These are phyloP conservation scores for Candolleomyces aberdarensis DNA, from an alignment of 768 basidiomycete genomes.

Conservation along the genomic window DNA sequence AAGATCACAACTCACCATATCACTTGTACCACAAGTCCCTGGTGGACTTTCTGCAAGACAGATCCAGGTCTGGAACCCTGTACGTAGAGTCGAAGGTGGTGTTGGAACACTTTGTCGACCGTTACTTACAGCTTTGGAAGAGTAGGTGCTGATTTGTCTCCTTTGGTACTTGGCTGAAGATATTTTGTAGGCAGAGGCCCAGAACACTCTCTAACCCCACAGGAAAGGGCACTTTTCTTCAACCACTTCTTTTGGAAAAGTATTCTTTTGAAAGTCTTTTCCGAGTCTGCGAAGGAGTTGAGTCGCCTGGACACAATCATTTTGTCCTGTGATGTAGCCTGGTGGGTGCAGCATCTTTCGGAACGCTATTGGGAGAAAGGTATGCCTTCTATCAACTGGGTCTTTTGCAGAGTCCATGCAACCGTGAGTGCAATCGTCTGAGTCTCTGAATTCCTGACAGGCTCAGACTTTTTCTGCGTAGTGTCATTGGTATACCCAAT, in stretches of 20 bases:
- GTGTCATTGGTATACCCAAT: too few species aligned
- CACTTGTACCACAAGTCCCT: background rate
- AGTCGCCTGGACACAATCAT: background rate
- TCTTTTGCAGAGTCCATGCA: too few species aligned
- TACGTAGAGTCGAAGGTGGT: background rate
- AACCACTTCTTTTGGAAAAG: background rate
- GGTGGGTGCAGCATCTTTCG: too few species aligned
- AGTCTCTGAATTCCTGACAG: too few species aligned
- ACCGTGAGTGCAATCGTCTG: too few species aligned
- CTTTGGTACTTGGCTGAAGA: background rate
- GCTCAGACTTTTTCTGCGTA: too few species aligned
- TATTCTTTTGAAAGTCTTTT: background rate
- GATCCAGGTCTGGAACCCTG: background rate
- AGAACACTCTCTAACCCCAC: too few species aligned
- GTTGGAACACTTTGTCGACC: background rate
- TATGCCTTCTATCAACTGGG: too few species aligned
- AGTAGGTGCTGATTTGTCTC: background rate
- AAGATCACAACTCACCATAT: background rate
- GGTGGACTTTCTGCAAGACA: background rate
- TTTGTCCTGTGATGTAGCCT: background rate
- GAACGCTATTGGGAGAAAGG: background rate
- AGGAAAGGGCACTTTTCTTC: too few species aligned
- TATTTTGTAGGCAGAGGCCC: too few species aligned
- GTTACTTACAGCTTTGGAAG: background rate
- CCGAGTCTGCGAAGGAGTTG: background rate